Evolutionary conservation across 2,329 filamentous ascomycete species (phyloP).

Genomic region (Davidsoniella eucalypti): DNA sequence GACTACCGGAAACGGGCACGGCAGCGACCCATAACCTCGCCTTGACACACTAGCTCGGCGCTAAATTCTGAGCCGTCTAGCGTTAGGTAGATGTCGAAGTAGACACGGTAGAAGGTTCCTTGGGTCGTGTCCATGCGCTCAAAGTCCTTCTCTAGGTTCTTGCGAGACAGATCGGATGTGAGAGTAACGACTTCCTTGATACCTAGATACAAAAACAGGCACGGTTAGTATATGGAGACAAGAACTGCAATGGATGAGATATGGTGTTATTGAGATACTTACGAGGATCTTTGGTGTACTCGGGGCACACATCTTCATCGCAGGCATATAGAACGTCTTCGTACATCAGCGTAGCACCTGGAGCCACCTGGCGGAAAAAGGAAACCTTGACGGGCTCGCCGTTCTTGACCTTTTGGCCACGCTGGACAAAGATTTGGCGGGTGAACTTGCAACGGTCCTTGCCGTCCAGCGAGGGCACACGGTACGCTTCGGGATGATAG

Average conservation of each 20-base stretch:
- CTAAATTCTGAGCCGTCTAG: slow-evolving; percentile 97
- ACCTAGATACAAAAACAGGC: slow-evolving; percentile 33
- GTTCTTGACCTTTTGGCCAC: slow-evolving; percentile 97
- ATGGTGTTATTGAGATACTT: slow-evolving; percentile 31
- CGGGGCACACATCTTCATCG: slow-evolving; percentile 93
- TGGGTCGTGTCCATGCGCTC: slow-evolving; percentile 98
- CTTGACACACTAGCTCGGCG: slow-evolving; percentile 95
- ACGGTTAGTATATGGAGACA: not conserved
- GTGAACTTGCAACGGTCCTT: slow-evolving; percentile 99
- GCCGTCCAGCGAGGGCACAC: slow-evolving; percentile 87
- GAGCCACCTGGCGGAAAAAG: slow-evolving; percentile 95
- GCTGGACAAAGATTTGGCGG: slow-evolving; percentile 94
- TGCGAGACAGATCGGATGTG: slow-evolving; percentile 88
- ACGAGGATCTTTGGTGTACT: slow-evolving; percentile 99
- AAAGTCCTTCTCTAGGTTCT: slow-evolving; percentile 98
- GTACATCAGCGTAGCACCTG: slow-evolving; percentile 96
- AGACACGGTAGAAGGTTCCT: slow-evolving; percentile 81
- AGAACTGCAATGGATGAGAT: not conserved
- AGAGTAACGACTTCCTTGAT: slow-evolving; percentile 99
- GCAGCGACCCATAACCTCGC: slow-evolving; percentile 96
- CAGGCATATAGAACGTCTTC: slow-evolving; percentile 96
- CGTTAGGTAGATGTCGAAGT: slow-evolving; percentile 72
- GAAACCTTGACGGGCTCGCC: slow-evolving; percentile 97
- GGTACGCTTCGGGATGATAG: slow-evolving; percentile 94
- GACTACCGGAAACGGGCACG: slow-evolving; percentile 65